Base-by-base conservation (phyloP, 73 alveolate genomes). In the Tetrahymena elliotti region DNA sequence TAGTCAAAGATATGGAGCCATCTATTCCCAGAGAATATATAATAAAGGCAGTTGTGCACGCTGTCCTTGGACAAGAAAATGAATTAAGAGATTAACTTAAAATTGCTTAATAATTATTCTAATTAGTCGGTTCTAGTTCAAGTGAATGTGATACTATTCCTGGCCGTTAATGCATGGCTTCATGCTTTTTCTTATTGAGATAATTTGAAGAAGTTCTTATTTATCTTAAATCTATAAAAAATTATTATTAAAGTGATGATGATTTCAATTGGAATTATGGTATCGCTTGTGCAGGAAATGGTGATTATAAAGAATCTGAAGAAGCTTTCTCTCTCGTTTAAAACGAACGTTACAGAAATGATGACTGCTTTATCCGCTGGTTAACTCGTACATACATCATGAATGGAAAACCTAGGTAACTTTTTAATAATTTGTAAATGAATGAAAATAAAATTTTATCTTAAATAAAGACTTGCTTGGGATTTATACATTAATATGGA, bases 61-160 rank as follows among this genome's bases (percentile, higher is more conserved):
- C 99, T 18, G 99, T 99, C 37, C 96, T 99, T 93, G 99, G 99
- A 10, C 98, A 98, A 95, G 96, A 94, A 95, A 97, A 98, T 37
- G 99, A 98, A 52, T 96, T 95, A 31, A 96, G 98, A 68, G 99
- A 99, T 92, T 98, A 99, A 94, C 95, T 99, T 47, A 97, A 98
- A 95, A 97, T 98, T 68, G 99, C 99, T 36, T 98, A 98, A 95
- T 94, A 94, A 94, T 96, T 99, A 40, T 99, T 99, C 98, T 99
- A 99, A 95, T 94, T 97, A 93, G 99, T 99, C 53, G 99, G 99
- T 16, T 99, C 99, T 16, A 95, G 99, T 6, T 99, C 99, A 12
- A 98, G 99, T 31, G 99, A 99, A 97, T 99, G 99, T 93, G 99
- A 99, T 96, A 99, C 99, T 40, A 99, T 99, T 53, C 99, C 99